These are phyloP conservation scores for Amphicarpaea edgeworthii DNA, from an alignment of 306 rosid species.

Conservation along the genomic window DNA sequence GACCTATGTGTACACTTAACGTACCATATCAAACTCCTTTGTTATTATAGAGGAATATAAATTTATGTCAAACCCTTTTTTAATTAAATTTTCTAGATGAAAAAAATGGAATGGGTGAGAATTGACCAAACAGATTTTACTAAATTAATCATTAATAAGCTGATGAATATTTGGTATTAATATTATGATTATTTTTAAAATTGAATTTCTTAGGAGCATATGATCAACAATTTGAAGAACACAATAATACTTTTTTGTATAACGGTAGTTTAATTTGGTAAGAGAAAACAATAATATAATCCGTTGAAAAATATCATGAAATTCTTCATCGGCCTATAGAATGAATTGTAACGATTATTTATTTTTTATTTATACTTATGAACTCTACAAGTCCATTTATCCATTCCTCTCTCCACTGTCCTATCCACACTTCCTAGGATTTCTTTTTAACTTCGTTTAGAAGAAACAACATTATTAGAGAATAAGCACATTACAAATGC, in stretches of 20 bases:
- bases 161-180: too few species aligned
- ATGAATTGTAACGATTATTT: neutral
- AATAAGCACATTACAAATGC: neutral
- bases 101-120: too few species aligned
- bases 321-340: conserved; percentile 7
- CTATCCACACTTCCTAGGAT: conserved; percentile 30
- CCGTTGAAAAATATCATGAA: neutral
- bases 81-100: too few species aligned
- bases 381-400: conserved; percentile 25
- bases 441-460: conserved; percentile 5
- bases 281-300: neutral
- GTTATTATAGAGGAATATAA: too few species aligned
- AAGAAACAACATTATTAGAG: conserved; percentile 38
- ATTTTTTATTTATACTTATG: neutral
- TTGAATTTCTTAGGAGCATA: neutral
- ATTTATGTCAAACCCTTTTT: too few species aligned
- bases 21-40: too few species aligned
- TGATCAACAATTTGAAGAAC: neutral
- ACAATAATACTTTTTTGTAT: too few species aligned
- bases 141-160: too few species aligned
- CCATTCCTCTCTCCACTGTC: conserved; percentile 37
- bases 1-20: too few species aligned
- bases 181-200: too few species aligned
- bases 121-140: too few species aligned
- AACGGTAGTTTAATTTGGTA: too few species aligned